Percentiles rank a stretch among this genome's conserved stretches.
Evolutionary conservation across 192 early-diverging fungal genomes (phyloP).

Genomic region (Neocallimastix lanati): DNA sequence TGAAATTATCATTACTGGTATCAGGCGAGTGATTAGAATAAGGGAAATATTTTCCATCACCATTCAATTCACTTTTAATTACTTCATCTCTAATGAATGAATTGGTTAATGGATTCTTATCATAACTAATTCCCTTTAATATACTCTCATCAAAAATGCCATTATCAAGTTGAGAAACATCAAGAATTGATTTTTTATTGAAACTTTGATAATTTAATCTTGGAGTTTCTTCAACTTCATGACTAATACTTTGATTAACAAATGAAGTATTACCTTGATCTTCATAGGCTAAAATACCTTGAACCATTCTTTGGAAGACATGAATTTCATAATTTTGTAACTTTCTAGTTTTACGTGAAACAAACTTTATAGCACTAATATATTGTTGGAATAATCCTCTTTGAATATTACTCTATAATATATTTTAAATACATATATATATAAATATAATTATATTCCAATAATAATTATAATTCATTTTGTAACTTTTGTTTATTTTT

Average conservation of each 20-base stretch:
- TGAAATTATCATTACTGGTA: neutral
- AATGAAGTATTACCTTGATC: neutral
- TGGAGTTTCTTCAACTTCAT: neutral
- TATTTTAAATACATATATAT: too few species aligned
- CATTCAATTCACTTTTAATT: neutral
- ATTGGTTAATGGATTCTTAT: neutral
- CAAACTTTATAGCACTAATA: neutral
- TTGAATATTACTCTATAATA: neutral
- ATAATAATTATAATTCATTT: too few species aligned
- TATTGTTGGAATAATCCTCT: neutral
- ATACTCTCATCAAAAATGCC: neutral
- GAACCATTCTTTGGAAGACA: neutral
- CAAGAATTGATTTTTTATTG: neutral
- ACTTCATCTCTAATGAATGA: neutral
- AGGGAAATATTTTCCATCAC: neutral
- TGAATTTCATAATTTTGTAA: neutral
- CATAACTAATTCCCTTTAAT: neutral
- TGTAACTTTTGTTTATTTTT: too few species aligned
- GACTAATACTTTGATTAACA: neutral
- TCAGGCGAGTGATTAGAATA: neutral
- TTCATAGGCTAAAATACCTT: neutral
- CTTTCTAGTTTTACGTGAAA: neutral
- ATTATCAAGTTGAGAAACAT: neutral
- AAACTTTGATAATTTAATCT: neutral
- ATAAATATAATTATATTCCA: too few species aligned